Percentiles rank a stretch among this genome's conserved stretches.
Evolutionary conservation across 805 yeast genomes (phyloP).

Genomic region (Brettanomyces custersianus): DNA sequence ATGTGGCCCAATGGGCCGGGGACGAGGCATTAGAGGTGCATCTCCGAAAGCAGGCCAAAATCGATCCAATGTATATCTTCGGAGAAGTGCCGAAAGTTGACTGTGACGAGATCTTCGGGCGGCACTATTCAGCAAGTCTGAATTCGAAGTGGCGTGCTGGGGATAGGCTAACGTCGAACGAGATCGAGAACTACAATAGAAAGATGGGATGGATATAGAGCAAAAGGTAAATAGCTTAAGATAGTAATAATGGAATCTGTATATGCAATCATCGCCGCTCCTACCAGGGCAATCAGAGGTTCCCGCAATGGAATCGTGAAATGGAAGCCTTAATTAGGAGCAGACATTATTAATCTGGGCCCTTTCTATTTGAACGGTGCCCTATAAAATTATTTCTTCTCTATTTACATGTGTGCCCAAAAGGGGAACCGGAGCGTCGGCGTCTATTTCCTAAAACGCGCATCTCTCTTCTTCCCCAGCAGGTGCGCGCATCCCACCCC

Average conservation of each 20-base stretch:
- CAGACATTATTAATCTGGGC: too few species aligned
- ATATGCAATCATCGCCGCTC: too few species aligned
- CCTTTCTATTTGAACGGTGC: too few species aligned
- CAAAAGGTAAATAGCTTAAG: not conserved
- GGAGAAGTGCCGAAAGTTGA: conserved; percentile 16
- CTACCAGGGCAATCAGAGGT: too few species aligned
- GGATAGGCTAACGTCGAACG: conserved; percentile 16
- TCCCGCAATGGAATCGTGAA: too few species aligned
- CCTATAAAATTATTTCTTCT: too few species aligned
- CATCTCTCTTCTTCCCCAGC: too few species aligned
- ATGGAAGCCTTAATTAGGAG: too few species aligned
- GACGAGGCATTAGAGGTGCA: conserved; percentile 9
- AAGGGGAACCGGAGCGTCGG: too few species aligned
- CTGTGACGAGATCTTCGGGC: conserved; percentile 17
- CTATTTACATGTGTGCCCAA: too few species aligned
- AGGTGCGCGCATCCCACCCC: too few species aligned
- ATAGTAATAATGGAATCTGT: not conserved
- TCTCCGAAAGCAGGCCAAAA: conserved; percentile 12
- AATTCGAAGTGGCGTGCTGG: conserved; percentile 18
- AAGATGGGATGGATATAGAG: conserved; percentile 19
- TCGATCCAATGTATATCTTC: conserved; percentile 20
- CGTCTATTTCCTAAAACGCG: too few species aligned
- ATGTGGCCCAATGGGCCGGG: conserved; percentile 19
- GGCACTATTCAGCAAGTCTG: conserved; percentile 13
- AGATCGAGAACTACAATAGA: conserved; percentile 19